Evolutionary conservation across 306 rosid genomes (phyloP).

Genomic region (Pachyrhizus erosus): DNA sequence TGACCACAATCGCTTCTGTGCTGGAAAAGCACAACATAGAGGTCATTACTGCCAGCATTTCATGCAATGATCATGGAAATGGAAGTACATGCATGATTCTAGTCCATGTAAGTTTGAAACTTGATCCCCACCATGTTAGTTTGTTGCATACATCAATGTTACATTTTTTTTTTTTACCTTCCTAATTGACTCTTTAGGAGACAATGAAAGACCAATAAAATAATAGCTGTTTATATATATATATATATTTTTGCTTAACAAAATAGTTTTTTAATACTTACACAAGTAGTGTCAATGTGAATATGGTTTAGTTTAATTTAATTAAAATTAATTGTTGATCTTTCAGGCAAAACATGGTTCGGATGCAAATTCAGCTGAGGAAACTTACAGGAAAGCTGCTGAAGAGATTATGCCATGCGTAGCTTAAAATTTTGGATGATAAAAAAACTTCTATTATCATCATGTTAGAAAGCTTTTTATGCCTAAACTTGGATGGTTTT

Average conservation of each 20-base stretch:
- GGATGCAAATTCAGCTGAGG: slow-evolving; percentile 26
- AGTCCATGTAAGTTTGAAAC: slow-evolving; percentile 59
- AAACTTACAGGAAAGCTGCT: slow-evolving; percentile 59
- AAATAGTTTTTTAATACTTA: neutral
- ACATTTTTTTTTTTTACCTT: too few relatives aligned
- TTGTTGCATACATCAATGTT: too few relatives aligned
- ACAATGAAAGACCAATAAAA: neutral
- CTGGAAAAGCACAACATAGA: slow-evolving; percentile 63
- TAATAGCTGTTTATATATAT: too few relatives aligned
- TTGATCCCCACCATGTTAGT: too few relatives aligned
- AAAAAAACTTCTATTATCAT: too few relatives aligned
- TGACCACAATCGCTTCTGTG: slow-evolving; percentile 57
- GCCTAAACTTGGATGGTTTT: too few relatives aligned
- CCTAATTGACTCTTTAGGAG: neutral
- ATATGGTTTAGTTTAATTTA: neutral
- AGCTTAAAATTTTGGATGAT: slow-evolving; percentile 36
- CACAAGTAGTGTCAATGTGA: neutral
- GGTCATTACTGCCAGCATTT: slow-evolving; percentile 59
- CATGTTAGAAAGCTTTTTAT: too few relatives aligned
- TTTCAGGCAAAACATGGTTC: slow-evolving; percentile 45
- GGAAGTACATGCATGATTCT: slow-evolving; percentile 55
- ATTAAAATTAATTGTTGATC: neutral
- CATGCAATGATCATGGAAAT: slow-evolving; percentile 39
- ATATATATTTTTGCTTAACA: too few relatives aligned
- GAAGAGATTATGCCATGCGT: slow-evolving; percentile 55